phyloP scores from a whole-genome alignment of 352 stramenopile genomes.

The Blastocystis sp. region DNA sequence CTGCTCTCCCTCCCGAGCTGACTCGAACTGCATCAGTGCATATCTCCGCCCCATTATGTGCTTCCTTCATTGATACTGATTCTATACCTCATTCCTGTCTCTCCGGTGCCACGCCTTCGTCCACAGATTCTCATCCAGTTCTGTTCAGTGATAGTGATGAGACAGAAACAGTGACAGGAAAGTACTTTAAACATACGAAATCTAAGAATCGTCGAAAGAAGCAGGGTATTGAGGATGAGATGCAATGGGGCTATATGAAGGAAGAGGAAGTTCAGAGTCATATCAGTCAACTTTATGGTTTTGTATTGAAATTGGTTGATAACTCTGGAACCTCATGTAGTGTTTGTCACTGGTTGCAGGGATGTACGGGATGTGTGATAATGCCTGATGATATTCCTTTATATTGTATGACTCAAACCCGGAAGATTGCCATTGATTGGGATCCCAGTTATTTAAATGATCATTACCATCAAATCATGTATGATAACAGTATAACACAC shows the following conservation, averaged over 20 bases:
- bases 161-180: not conserved
- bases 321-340: conserved; percentile 80
- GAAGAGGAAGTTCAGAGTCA: conserved; percentile 39
- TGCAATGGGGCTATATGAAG: conserved; percentile 28
- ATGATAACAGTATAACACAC: conserved; percentile 33
- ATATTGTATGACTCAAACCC: conserved; percentile 75
- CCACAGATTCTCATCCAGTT: not conserved
- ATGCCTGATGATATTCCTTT: conserved; percentile 73
- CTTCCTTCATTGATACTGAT: conserved; percentile 37
- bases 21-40: not conserved
- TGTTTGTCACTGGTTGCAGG: conserved; percentile 82
- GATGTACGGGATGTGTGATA: conserved; percentile 81
- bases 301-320: conserved; percentile 80
- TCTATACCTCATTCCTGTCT: not conserved
- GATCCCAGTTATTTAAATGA: conserved; percentile 81
- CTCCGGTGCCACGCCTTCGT: not conserved
- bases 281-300: conserved; percentile 70
- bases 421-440: conserved; percentile 84
- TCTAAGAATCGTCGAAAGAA: not conserved
- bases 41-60: not conserved
- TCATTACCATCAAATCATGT: conserved; percentile 78
- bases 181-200: not conserved
- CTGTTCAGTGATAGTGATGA: not conserved
- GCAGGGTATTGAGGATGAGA: not conserved
- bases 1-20: not conserved